A percentile compares a stretch with the other conserved stretches of the same genome.
Evolutionary conservation across 2,329 filamentous ascomycete genomes (phyloP).

Genomic region (Claviceps sp.): DNA sequence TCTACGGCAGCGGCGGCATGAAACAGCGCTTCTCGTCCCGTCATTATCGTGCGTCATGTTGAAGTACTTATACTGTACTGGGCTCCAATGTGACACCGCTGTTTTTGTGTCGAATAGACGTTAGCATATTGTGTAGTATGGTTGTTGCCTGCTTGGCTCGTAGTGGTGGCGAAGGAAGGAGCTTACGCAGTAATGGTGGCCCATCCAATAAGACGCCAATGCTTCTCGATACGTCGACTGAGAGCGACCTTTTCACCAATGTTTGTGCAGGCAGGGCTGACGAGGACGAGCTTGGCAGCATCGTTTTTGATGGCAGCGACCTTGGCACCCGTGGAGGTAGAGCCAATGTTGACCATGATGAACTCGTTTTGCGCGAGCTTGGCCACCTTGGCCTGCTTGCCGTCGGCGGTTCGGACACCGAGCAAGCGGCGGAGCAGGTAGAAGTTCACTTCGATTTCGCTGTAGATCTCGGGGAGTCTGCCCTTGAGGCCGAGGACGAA

Average conservation of each 20-base stretch:
- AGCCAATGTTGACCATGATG: constrained; percentile 99
- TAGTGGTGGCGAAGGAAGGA: background rate
- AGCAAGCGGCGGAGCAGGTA: constrained; percentile 89
- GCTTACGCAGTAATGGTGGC: constrained; percentile 62
- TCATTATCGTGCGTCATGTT: constrained; percentile 2
- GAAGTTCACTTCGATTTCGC: constrained; percentile 98
- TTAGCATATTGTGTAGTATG: background rate
- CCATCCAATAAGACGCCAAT: constrained; percentile 93
- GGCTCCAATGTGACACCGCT: constrained; percentile 43
- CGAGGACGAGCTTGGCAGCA: constrained; percentile 87
- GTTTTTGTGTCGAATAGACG: background rate
- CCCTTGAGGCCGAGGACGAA: constrained; percentile 95
- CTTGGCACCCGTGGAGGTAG: constrained; percentile 93
- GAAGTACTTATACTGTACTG: constrained; percentile 26
- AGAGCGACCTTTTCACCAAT: constrained; percentile 97
- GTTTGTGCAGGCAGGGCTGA: constrained; percentile 89
- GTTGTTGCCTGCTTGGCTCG: background rate
- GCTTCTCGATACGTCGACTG: constrained; percentile 94
- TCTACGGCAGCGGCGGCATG: background rate
- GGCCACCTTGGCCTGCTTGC: constrained; percentile 98
- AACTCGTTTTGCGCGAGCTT: constrained; percentile 98
- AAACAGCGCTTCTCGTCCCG: constrained; percentile 3
- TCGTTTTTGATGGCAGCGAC: constrained; percentile 95
- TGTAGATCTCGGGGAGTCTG: constrained; percentile 90
- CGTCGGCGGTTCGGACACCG: constrained; percentile 93